phyloP scores from a whole-genome alignment of 208 protist genomes.

The Willaertia magna region DNA sequence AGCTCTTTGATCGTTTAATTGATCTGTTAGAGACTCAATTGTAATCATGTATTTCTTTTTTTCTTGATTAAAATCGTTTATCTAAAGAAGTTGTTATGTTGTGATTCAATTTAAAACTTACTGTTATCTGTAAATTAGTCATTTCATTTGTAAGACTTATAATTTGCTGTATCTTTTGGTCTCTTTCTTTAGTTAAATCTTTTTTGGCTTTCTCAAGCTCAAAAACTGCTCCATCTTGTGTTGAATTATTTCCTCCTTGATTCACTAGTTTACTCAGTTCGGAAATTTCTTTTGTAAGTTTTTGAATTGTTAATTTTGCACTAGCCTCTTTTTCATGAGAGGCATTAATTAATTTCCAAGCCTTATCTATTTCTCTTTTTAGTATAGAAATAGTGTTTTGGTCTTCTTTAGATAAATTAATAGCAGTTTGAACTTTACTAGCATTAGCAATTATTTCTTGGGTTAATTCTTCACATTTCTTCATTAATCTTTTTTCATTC shows the following conservation, averaged over 20 bases:
- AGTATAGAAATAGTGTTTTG: conserved; percentile 77
- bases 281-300: conserved; percentile 80
- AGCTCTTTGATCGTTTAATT: neutral
- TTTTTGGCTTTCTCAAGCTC: conserved; percentile 78
- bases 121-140: conserved; percentile 30
- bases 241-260: conserved; percentile 67
- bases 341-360: conserved; percentile 90
- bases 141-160: conserved; percentile 53
- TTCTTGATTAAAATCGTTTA: conserved; percentile 30
- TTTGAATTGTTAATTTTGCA: conserved; percentile 77
- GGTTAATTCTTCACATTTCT: conserved; percentile 79
- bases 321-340: conserved; percentile 87
- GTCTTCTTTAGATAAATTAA: conserved; percentile 87
- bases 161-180: conserved; percentile 47
- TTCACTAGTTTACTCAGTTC: conserved; percentile 80
- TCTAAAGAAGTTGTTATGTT: conserved; percentile 28
- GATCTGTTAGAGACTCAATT: conserved; percentile 20
- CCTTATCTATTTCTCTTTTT: conserved; percentile 85
- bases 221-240: conserved; percentile 83
- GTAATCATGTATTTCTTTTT: conserved; percentile 14
- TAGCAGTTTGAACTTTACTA: conserved; percentile 83
- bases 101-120: conserved; percentile 36
- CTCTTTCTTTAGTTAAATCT: conserved; percentile 69
- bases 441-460: conserved; percentile 82
- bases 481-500: conserved; percentile 84